Evolutionary conservation across 176 grass and related monocot genomes (phyloP).

Genomic region (Bolboschoenus planiculmis): DNA sequence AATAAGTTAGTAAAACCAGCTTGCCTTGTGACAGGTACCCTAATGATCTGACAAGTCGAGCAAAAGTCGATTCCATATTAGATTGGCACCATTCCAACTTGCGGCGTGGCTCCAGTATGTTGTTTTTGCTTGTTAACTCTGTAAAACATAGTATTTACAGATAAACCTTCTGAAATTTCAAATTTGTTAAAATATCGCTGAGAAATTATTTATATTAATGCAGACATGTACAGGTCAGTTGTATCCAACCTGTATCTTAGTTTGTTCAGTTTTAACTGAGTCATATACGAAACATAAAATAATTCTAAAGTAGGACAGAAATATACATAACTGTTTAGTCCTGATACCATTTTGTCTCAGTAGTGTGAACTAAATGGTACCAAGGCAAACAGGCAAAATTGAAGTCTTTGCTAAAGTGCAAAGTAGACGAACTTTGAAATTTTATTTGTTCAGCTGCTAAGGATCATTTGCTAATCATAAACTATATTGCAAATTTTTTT

Average conservation of each 20-base stretch:
- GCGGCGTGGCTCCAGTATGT: conserved; percentile 54
- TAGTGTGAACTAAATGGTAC: not conserved
- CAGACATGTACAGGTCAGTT: not conserved
- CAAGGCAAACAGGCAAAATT: not conserved
- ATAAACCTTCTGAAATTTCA: not conserved
- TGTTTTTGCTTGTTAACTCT: not conserved
- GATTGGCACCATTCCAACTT: conserved; percentile 96
- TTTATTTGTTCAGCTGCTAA: not conserved
- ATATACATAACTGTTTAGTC: not conserved
- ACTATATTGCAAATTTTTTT: not conserved
- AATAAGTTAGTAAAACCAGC: not conserved
- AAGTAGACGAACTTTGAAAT: not conserved
- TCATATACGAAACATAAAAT: not conserved
- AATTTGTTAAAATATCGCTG: not conserved
- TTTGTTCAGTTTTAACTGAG: not conserved
- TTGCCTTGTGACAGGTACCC: conserved; percentile 48
- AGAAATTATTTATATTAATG: not conserved
- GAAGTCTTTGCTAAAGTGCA: not conserved
- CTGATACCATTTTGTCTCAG: not conserved
- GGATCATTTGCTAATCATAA: not conserved
- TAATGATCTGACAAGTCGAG: conserved; percentile 63
- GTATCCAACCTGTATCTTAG: not conserved
- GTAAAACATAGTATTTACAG: not conserved
- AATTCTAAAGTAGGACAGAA: not conserved
- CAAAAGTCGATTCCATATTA: conserved; percentile 75